Evolutionary conservation across 164 flowering plant species (phyloP).

Genomic region (Berberis thunbergii): DNA sequence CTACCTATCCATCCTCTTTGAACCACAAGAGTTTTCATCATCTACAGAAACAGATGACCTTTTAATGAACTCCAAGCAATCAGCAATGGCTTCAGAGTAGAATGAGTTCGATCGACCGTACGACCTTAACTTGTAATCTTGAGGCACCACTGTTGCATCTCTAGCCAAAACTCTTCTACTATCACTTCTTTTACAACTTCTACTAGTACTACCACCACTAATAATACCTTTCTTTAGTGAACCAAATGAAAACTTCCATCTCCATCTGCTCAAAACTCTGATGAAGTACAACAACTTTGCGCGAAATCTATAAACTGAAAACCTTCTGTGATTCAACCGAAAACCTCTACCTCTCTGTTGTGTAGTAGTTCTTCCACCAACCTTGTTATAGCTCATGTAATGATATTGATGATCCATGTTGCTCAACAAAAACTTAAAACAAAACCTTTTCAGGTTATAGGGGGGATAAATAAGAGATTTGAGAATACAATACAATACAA

Average conservation of each 20-base stretch:
- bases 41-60: slow-evolving; percentile 35
- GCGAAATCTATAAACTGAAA: slow-evolving; percentile 29
- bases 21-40: slow-evolving; percentile 15
- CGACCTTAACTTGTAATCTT: slow-evolving; percentile 18
- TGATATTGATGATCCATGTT: slow-evolving; percentile 4
- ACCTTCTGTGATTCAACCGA: slow-evolving; percentile 25
- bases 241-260: slow-evolving; percentile 26
- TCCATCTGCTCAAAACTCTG: slow-evolving; percentile 26
- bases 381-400: slow-evolving; percentile 4
- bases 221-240: slow-evolving; percentile 13
- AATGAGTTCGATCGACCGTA: slow-evolving; percentile 49
- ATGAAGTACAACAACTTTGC: slow-evolving; percentile 27
- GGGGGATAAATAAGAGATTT: background rate
- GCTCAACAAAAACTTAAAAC: background rate
- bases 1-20: background rate
- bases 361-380: slow-evolving; percentile 4
- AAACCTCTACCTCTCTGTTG: slow-evolving; percentile 19
- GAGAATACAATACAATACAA: background rate
- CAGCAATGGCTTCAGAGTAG: slow-evolving; percentile 70
- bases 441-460: background rate
- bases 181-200: slow-evolving; percentile 3
- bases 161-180: slow-evolving; percentile 6
- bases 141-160: background rate
- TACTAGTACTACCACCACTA: background rate
- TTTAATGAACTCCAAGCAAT: slow-evolving; percentile 75